Conservation (phyloP, 192 early-diverging fungal genomes). For the Pecoramyces ruminantium region DNA sequence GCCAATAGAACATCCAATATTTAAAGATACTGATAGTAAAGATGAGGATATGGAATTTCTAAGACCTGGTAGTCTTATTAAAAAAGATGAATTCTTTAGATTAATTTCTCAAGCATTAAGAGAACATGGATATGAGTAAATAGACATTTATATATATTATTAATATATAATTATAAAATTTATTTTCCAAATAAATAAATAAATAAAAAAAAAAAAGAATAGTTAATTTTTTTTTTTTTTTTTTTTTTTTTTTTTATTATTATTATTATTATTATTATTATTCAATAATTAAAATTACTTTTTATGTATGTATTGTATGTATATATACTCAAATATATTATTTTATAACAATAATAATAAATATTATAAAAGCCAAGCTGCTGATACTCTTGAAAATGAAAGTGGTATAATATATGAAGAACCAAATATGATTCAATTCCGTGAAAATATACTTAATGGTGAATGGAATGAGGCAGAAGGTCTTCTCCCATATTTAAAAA, state of each 20-base stretch:
- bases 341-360: neutral
- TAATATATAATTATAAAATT: neutral
- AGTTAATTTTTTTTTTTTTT: no score
- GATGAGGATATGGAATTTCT: neutral
- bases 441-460: slow-evolving; percentile 52
- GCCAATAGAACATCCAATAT: neutral
- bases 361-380: slow-evolving; percentile 34
- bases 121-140: slow-evolving; percentile 64
- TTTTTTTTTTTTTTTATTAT: no score
- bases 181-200: neutral
- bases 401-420: slow-evolving; percentile 65
- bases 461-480: slow-evolving; percentile 54
- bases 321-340: no score
- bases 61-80: neutral
- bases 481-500: slow-evolving; percentile 26
- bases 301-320: no score
- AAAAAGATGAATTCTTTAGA: slow-evolving; percentile 60
- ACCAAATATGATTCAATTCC: slow-evolving; percentile 46
- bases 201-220: neutral
- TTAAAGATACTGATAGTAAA: neutral
- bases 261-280: neutral
- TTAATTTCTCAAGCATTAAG: slow-evolving; percentile 74
- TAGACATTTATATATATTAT: neutral
- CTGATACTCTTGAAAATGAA: slow-evolving; percentile 51
- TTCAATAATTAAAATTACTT: neutral